phyloP scores from a whole-genome alignment of 345 rosid genomes.

The Salix koriyanagi region DNA sequence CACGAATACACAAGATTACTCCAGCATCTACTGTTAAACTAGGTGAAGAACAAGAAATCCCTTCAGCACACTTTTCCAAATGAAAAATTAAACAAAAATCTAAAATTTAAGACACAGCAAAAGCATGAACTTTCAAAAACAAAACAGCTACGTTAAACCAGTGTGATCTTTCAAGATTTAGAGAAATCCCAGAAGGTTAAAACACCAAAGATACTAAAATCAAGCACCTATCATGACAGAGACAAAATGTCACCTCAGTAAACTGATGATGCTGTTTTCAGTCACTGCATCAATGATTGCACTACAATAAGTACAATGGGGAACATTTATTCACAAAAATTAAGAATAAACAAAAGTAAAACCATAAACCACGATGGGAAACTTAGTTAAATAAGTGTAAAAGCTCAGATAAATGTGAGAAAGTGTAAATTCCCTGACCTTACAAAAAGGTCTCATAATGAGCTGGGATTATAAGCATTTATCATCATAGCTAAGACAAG shows the following conservation, averaged over 20 bases:
- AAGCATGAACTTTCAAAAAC: too few species aligned
- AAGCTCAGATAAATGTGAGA: conserved; percentile 20
- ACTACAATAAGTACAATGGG: not conserved
- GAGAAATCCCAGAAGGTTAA: not conserved
- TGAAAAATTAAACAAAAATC: too few species aligned
- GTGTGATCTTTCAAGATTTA: too few species aligned
- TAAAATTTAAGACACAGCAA: too few species aligned
- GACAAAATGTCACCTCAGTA: not conserved
- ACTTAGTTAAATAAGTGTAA: not conserved
- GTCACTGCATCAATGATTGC: not conserved
- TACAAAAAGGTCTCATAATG: conserved; percentile 21
- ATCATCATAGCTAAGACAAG: conserved; percentile 4
- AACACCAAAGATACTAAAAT: not conserved
- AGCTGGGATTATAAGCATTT: conserved; percentile 22
- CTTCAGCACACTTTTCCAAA: too few species aligned
- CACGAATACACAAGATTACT: too few species aligned
- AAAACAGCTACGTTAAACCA: too few species aligned
- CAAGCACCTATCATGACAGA: not conserved
- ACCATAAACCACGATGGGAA: not conserved
- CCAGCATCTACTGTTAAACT: too few species aligned
- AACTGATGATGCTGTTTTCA: not conserved
- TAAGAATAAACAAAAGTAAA: not conserved
- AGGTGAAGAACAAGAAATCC: too few species aligned
- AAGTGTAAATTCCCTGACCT: conserved; percentile 16
- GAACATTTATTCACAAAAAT: not conserved